Evolutionary conservation across 225 moss, liverwort and hornwort species (phyloP).

Genomic region (Sphagnum tenellum): DNA sequence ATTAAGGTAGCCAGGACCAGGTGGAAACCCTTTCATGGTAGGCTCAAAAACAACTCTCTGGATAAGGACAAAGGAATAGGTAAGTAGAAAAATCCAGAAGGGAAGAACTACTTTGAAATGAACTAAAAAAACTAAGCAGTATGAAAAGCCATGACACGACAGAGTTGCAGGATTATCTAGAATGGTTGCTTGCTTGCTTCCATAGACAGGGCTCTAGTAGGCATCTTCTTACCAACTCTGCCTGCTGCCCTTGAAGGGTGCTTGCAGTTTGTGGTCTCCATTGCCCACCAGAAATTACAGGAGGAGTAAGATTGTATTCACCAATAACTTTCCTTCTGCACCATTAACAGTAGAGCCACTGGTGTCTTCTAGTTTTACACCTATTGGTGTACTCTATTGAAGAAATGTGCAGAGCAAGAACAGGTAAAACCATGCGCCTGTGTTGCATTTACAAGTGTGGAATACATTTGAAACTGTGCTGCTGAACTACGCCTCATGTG

Average conservation of each 20-base stretch:
- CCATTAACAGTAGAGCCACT: conserved; percentile 25
- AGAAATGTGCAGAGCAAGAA: too few species aligned
- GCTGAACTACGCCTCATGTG: too few species aligned
- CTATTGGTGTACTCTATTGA: conserved; percentile 51
- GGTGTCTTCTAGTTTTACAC: conserved; percentile 66
- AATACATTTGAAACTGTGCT: too few species aligned
- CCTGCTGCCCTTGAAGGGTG: conserved; percentile 35
- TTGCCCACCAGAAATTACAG: conserved; percentile 64
- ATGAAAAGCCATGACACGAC: conserved; percentile 4
- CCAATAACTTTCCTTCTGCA: conserved; percentile 9
- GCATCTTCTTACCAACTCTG: conserved; percentile 43
- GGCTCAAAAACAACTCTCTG: too few species aligned
- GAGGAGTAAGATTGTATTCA: conserved; percentile 64
- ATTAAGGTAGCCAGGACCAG: too few species aligned
- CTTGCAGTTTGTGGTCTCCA: conserved; percentile 91
- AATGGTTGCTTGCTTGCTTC: conserved; percentile 64
- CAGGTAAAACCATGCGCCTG: too few species aligned
- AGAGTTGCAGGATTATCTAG: conserved; percentile 96
- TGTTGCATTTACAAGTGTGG: too few species aligned
- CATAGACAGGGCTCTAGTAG: neutral
- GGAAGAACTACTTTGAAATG: too few species aligned
- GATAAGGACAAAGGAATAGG: too few species aligned
- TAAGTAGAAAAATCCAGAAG: too few species aligned
- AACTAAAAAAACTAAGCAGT: too few species aligned
- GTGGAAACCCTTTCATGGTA: too few species aligned